Base-by-base conservation (phyloP, 1,139 yeast species). In the Kodamaea sp. region DNA sequence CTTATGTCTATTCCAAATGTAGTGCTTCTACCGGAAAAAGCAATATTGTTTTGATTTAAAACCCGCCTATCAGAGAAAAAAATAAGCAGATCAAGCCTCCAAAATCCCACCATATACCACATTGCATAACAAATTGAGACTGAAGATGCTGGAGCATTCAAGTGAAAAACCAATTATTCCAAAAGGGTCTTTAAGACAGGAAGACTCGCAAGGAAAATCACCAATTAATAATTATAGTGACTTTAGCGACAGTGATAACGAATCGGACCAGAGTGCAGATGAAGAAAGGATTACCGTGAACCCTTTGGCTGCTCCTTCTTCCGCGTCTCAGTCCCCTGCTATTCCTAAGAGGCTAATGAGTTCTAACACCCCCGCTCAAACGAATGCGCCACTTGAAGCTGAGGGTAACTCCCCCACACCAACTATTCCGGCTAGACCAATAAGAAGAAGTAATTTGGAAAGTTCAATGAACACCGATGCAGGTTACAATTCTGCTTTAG, bases 91-190 rank as follows among this genome's bases (percentile, higher is more conserved):
- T 15, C 20, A 15, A 15, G 20, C 4, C 20, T 3, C 20, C 20
- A 15, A 15, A 4, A 4, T 15, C 4, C 20, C 26, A n/a, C 15
- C 24, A 25, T 29, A 28, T 7, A n/a, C 20, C 35, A n/a, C n/a
- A n/a, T n/a, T 29, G 29, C 35, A 32, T 12, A 12, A 8, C 29
- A 25, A 12, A 24, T 22, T 11, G 11, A 9, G 20, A 23, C 29
- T 12, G 12, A 32, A 32, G 6, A 30, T 32, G 35, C 35, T 32
- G 35, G 29, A 32, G 4, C 8, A 24, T 11, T 30, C 23, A 11
- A 43, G 25, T 23, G 38, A 31, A 30, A 27, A 29, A 6, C 62
- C 63, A 32, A 40, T 36, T 23, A 44, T 56, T 29, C 63, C 63
- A 8, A 42, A 45, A 33, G 46, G 61, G 32, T 59, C 60, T 10